Evolutionary conservation across 495 filamentous ascomycete species (phyloP).

Genomic region (Lasiosphaeris hirsuta): DNA sequence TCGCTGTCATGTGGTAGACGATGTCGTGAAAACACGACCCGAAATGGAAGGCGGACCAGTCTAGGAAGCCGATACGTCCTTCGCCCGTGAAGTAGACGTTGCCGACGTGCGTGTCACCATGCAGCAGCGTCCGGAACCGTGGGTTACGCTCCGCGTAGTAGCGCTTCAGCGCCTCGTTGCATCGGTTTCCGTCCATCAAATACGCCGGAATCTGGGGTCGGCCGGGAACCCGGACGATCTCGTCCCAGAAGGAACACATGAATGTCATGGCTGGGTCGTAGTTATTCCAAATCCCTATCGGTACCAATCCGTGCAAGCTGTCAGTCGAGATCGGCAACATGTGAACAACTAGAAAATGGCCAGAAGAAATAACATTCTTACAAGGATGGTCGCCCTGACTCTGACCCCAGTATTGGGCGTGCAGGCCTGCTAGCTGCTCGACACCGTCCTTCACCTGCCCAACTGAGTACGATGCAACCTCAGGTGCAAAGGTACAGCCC

Average conservation of each 20-base stretch:
- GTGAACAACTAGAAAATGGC: too few species aligned
- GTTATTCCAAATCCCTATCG: slow-evolving; percentile 20
- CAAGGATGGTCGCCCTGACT: slow-evolving; percentile 22
- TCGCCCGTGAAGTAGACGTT: slow-evolving; percentile 26
- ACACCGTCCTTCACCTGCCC: slow-evolving; percentile 20
- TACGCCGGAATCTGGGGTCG: slow-evolving; percentile 22
- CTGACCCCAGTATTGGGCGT: slow-evolving; percentile 29
- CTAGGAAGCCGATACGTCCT: slow-evolving; percentile 22
- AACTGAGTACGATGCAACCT: slow-evolving; percentile 22
- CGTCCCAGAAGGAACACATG: slow-evolving; percentile 18
- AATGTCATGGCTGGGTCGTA: slow-evolving; percentile 27
- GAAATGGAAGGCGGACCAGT: slow-evolving; percentile 28
- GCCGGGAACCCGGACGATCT: slow-evolving; percentile 16
- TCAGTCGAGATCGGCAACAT: too few species aligned
- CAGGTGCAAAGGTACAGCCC: slow-evolving; percentile 29
- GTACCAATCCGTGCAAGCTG: too few species aligned
- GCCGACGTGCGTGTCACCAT: slow-evolving; percentile 27
- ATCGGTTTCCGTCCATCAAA: slow-evolving; percentile 23
- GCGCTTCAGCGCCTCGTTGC: slow-evolving; percentile 23
- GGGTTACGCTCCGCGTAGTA: slow-evolving; percentile 27
- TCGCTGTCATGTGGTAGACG: slow-evolving; percentile 22
- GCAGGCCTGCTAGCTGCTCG: slow-evolving; percentile 29
- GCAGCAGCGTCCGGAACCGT: slow-evolving; percentile 23
- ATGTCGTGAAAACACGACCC: slow-evolving; percentile 28
- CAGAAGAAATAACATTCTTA: too few species aligned